A percentile compares a stretch with the other conserved stretches of the same genome.
phyloP scores from a whole-genome alignment of 2,329 filamentous ascomycete genomes.

The Drechslerella dactyloides region DNA sequence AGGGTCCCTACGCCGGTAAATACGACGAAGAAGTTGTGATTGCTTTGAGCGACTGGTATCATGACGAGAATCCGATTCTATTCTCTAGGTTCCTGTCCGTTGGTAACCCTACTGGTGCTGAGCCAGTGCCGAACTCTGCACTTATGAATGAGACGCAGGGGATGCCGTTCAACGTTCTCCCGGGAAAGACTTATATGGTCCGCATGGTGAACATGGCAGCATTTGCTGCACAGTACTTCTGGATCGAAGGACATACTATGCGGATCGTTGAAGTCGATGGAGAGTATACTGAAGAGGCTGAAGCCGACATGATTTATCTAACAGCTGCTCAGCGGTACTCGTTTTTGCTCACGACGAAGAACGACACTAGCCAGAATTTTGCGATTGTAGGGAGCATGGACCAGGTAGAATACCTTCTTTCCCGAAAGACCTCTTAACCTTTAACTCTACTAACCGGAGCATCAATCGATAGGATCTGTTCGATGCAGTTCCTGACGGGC shows the following conservation, averaged over 20 bases:
- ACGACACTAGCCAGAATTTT: conserved; percentile 69
- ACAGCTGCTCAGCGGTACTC: conserved; percentile 70
- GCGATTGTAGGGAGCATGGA: conserved; percentile 75
- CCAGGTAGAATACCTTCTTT: conserved; percentile 59
- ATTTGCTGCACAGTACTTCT: conserved; percentile 67
- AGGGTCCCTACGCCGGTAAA: conserved; percentile 65
- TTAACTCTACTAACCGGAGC: background rate
- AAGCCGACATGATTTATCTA: conserved; percentile 70
- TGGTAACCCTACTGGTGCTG: conserved; percentile 63
- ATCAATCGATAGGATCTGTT: conserved; percentile 66
- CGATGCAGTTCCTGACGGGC: conserved; percentile 68
- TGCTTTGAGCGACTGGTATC: conserved; percentile 75
- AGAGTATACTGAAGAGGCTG: conserved; percentile 68
- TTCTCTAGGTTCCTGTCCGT: conserved; percentile 61
- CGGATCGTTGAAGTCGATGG: conserved; percentile 76
- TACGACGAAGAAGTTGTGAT: conserved; percentile 70
- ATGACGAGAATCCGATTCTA: conserved; percentile 64
- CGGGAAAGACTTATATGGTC: conserved; percentile 75
- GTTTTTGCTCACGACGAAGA: conserved; percentile 67
- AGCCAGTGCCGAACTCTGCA: conserved; percentile 72
- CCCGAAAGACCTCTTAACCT: background rate
- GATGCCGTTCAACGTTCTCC: conserved; percentile 66
- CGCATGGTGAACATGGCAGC: conserved; percentile 76
- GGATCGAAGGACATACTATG: conserved; percentile 72
- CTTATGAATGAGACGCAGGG: conserved; percentile 75